Percentiles rank a stretch among this genome's conserved stretches.
Evolutionary conservation across 2,329 filamentous ascomycete species (phyloP).

Genomic region (Penicillium aurantiogriseum): DNA sequence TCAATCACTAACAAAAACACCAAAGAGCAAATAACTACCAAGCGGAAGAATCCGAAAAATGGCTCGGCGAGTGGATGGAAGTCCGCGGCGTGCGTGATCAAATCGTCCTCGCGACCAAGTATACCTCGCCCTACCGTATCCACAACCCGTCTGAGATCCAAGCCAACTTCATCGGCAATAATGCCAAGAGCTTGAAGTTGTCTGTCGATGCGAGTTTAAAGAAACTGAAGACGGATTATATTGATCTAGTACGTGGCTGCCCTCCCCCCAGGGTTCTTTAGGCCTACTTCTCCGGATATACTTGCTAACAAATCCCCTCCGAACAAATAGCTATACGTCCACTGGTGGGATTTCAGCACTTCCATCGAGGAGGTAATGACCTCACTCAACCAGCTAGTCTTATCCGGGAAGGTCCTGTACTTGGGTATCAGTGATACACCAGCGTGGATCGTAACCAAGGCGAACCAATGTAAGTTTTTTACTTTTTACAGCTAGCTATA

Average conservation of each 20-base stretch:
- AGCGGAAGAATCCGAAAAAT: conserved; percentile 49
- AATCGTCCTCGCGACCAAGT: conserved; percentile 58
- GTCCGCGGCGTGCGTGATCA: conserved; percentile 48
- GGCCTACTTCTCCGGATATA: neutral
- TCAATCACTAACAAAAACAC: neutral
- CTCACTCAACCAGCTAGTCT: conserved; percentile 60
- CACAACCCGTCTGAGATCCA: conserved; percentile 39
- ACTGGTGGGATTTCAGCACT: conserved; percentile 67
- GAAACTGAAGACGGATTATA: conserved; percentile 37
- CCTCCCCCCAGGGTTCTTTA: neutral
- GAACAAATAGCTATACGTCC: conserved; percentile 53
- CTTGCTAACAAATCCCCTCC: neutral
- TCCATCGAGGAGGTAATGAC: conserved; percentile 68
- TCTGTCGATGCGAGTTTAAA: conserved; percentile 34
- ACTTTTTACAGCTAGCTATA: neutral
- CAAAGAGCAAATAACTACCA: conserved; percentile 50
- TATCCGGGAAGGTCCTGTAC: conserved; percentile 63
- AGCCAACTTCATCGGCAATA: conserved; percentile 35
- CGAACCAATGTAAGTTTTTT: conserved; percentile 54
- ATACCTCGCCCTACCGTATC: conserved; percentile 37
- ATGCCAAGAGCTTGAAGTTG: conserved; percentile 33
- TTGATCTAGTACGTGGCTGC: conserved; percentile 30
- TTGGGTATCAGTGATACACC: conserved; percentile 68
- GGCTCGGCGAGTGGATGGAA: conserved; percentile 56
- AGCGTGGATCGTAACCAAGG: conserved; percentile 66